Conservation (phyloP, 192 early-diverging fungal genomes). For the Globomyces pollinis-pini region DNA sequence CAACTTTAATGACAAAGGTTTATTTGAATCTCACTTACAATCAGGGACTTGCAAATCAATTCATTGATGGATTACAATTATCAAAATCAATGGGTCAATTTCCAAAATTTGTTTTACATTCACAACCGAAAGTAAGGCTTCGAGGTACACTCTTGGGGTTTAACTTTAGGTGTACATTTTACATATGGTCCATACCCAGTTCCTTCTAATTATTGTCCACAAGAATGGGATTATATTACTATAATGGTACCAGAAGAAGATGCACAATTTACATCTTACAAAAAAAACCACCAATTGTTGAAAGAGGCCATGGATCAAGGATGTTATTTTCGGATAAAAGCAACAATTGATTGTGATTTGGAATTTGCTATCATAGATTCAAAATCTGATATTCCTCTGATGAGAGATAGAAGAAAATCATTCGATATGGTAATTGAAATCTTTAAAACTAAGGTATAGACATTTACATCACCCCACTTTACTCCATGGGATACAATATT, state of each 20-base stretch:
- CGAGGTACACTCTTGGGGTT: constrained; percentile 9
- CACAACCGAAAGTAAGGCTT: too few relatives aligned
- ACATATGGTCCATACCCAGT: constrained; percentile 38
- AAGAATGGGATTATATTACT: constrained; percentile 33
- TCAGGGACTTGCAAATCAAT: constrained; percentile 18
- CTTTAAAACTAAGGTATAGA: too few relatives aligned
- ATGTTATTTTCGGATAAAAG: constrained; percentile 23
- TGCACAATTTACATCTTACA: constrained; percentile 18
- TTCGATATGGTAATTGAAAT: too few relatives aligned
- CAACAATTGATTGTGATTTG: constrained; percentile 17
- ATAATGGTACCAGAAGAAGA: constrained; percentile 27
- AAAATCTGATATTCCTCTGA: constrained; percentile 24
- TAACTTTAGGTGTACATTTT: constrained; percentile 25
- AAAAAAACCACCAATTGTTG: constrained; percentile 29
- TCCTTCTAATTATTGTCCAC: constrained; percentile 27
- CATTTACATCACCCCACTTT: constrained; percentile 41
- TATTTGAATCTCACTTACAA: too few relatives aligned
- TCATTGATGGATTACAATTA: constrained; percentile 8
- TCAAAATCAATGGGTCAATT: not conserved
- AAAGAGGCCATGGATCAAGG: constrained; percentile 31
- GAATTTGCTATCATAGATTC: constrained; percentile 26
- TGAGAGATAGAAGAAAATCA: constrained; percentile 24
- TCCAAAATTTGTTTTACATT: too few relatives aligned
- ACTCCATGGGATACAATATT: constrained; percentile 45
- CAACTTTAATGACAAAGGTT: constrained; percentile 14